A percentile compares a stretch with the other conserved stretches of the same genome.
phyloP scores from a whole-genome alignment of 2,329 filamentous ascomycete genomes.

The Arthrocladium fulminans region DNA sequence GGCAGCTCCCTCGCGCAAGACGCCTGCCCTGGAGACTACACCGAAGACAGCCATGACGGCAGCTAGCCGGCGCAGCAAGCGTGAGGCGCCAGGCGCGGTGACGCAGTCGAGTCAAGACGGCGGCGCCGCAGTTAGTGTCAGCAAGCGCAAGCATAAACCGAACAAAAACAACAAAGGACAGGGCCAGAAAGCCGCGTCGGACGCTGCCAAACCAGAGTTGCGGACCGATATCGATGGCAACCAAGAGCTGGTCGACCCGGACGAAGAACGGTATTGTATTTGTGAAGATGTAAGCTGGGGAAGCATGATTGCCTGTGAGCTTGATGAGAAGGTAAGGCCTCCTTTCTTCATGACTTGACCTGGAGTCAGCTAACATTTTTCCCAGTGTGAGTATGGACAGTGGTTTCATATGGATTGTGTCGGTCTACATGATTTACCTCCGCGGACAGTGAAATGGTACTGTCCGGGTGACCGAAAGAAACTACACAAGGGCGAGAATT shows the following conservation, averaged over 20 bases:
- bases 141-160: slow-evolving; percentile 49
- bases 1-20: slow-evolving; percentile 23
- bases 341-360: background rate
- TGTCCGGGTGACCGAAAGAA: slow-evolving; percentile 53
- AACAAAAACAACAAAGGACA: slow-evolving; percentile 31
- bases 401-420: slow-evolving; percentile 60
- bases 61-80: slow-evolving; percentile 43
- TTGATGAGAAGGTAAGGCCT: slow-evolving; percentile 42
- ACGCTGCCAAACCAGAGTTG: slow-evolving; percentile 26
- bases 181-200: slow-evolving; percentile 22
- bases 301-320: slow-evolving; percentile 58
- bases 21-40: slow-evolving; percentile 34
- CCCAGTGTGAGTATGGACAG: slow-evolving; percentile 51
- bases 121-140: slow-evolving; percentile 53
- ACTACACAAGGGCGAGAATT: slow-evolving; percentile 31
- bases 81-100: slow-evolving; percentile 52
- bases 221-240: slow-evolving; percentile 42
- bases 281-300: slow-evolving; percentile 57
- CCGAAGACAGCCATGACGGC: slow-evolving; percentile 30
- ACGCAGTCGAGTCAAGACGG: slow-evolving; percentile 47
- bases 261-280: slow-evolving; percentile 56
- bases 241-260: slow-evolving; percentile 47
- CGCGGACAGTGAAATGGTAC: slow-evolving; percentile 56
- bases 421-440: slow-evolving; percentile 48
- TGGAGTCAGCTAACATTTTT: background rate